Evolutionary conservation across 2,329 filamentous ascomycete genomes (phyloP).

Genomic region (Neofusicoccum ribis): DNA sequence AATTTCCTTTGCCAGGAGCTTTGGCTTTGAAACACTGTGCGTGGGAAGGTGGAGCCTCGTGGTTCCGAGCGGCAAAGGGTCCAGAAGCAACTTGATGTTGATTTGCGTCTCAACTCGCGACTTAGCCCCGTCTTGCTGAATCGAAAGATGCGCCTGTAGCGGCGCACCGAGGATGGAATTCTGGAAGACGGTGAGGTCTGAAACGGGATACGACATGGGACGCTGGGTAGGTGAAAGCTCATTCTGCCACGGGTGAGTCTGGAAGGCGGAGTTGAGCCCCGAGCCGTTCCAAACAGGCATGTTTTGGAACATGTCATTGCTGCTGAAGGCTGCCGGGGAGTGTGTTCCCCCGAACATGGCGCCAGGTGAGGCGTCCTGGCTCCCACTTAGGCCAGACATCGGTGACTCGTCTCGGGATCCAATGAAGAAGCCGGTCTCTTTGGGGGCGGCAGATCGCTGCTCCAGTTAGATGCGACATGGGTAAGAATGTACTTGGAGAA

Average conservation of each 20-base stretch:
- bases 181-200: background rate
- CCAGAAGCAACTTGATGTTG: constrained; percentile 77
- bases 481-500: background rate
- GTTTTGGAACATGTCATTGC: constrained; percentile 3
- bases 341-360: constrained; percentile 1
- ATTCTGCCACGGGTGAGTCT: background rate
- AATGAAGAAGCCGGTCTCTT: constrained; percentile 2
- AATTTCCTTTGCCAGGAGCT: constrained; percentile 76
- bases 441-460: background rate
- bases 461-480: background rate
- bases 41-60: constrained; percentile 82
- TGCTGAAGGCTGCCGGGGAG: constrained; percentile 3
- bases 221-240: constrained; percentile 15
- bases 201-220: background rate
- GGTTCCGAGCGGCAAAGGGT: constrained; percentile 71
- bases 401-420: constrained; percentile 17
- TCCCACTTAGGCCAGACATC: constrained; percentile 15
- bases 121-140: constrained; percentile 51
- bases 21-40: constrained; percentile 92
- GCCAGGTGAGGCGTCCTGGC: constrained; percentile 2
- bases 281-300: constrained; percentile 11
- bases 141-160: background rate
- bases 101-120: constrained; percentile 97
- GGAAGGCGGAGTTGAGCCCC: background rate
- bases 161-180: background rate